Evolutionary conservation across 441 rosid genomes (phyloP), one percentile per base, ranked within the genome.

Genomic region (Geranium incanum): DNA sequence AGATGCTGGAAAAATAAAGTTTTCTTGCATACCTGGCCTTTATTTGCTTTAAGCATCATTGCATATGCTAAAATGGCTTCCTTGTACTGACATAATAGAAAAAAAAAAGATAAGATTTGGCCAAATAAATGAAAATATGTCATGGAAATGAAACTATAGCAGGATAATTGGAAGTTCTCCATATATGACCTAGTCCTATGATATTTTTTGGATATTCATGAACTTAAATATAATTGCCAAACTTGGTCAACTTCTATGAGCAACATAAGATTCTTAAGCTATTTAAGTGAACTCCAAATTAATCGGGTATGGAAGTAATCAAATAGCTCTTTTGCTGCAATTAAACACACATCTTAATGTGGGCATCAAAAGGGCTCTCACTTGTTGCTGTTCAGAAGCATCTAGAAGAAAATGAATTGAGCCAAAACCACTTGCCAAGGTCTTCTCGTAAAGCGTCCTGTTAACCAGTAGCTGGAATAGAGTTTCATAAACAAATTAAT

Each of bases 321-420:
- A 39, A 39, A 39, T 39, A 39, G 6, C 8, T 55, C 62, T 15
- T 55, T 5, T 55, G 62, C 15, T 15, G 18, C 18, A 28, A 19
- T 77, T 41, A 15, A 73, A 36, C 13, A 36, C n/a, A 15, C 75
- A 5, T 3, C 59, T 72, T 38, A 55, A 69, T 72, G 74, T 67
- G 64, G 33, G 33, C 18, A 50, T 57, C 39, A 71, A 48, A 73
- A 50, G 72, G 64, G 28, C 74, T 81, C 85, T 82, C 76, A 86
- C 96, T 81, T 91, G 97, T 81, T 94, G 98, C 81, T 94, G 96
- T 81, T 94, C 93, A 23, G 97, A 89, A 77, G 97, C 96, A 81
- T 94, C 98, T 80, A 94, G 78, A 81, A 94, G 97, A 81, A 94
- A 91, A 81, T 94, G 91, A 76, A 94, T 90, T 6, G 98, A 82